phyloP scores from a whole-genome alignment of 768 basidiomycete genomes.

The Boletus pseudopeckii region DNA sequence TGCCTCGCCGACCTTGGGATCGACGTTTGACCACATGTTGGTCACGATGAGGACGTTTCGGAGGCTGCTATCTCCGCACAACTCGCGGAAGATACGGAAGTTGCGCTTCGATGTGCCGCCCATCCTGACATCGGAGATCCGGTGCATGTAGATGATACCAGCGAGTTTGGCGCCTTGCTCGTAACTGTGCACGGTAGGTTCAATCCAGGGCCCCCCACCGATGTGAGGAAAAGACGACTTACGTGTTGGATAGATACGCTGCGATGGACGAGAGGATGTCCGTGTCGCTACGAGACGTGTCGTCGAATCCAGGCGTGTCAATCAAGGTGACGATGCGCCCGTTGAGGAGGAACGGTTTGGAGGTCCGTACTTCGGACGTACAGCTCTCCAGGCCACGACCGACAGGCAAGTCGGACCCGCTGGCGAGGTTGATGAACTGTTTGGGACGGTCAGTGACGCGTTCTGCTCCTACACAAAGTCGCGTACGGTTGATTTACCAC shows the following conservation, averaged over 20 bases:
- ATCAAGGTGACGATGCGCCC: constrained; percentile 46
- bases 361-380: constrained; percentile 43
- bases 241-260: constrained; percentile 34
- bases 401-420: constrained; percentile 45
- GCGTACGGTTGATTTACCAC: constrained; percentile 36
- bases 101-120: constrained; percentile 50
- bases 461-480: neutral
- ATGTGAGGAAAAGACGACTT: neutral
- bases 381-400: constrained; percentile 49
- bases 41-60: constrained; percentile 51
- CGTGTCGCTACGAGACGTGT: constrained; percentile 46
- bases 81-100: constrained; percentile 48
- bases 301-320: constrained; percentile 64
- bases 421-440: constrained; percentile 54
- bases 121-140: constrained; percentile 50
- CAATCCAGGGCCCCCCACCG: neutral
- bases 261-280: constrained; percentile 52
- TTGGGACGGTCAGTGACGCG: constrained; percentile 1
- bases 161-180: constrained; percentile 40
- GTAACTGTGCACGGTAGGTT: constrained; percentile 18
- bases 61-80: constrained; percentile 50
- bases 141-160: constrained; percentile 55
- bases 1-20: constrained; percentile 35
- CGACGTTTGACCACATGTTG: constrained; percentile 51
- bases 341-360: constrained; percentile 44